A percentile compares a stretch with the other conserved stretches of the same genome.
Conservation (phyloP, 208 protist genomes). For the Leishmania mexicana region DNA sequence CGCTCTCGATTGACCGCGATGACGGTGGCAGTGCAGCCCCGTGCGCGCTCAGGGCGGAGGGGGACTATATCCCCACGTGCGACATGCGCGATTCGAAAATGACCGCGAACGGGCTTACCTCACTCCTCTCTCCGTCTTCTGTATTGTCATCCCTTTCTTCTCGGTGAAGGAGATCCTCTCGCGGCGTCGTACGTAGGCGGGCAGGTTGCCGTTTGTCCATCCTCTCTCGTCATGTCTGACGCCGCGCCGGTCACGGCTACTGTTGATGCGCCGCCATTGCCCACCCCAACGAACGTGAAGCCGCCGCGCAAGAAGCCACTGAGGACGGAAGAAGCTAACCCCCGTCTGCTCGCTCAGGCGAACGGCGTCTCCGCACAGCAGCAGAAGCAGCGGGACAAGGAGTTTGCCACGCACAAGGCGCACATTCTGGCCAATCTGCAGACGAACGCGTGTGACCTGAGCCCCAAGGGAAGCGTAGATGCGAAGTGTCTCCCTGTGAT, state of each 20-base stretch:
- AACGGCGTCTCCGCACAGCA: conserved; percentile 13
- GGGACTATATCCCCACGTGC: background rate
- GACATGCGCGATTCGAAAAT: background rate
- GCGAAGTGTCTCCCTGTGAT: conserved; percentile 77
- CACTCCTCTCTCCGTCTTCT: background rate
- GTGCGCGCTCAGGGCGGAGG: background rate
- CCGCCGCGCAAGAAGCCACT: conserved; percentile 34
- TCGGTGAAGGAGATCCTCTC: background rate
- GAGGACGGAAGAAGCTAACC: background rate
- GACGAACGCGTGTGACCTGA: conserved; percentile 76
- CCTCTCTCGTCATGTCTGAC: background rate
- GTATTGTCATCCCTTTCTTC: background rate
- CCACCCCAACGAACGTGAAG: conserved; percentile 23
- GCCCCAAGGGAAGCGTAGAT: conserved; percentile 75
- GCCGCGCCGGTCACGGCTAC: background rate
- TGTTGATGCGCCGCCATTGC: background rate
- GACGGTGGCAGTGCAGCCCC: background rate
- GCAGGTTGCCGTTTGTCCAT: background rate
- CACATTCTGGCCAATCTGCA: conserved; percentile 63
- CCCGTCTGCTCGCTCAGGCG: background rate
- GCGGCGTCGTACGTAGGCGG: background rate
- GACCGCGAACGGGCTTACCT: background rate
- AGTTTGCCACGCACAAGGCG: conserved; percentile 76
- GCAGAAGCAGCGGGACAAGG: conserved; percentile 57
- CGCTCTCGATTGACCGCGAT: background rate